Evolutionary conservation across 1,284 basidiomycete genomes (phyloP), one percentile per base, ranked within the genome.

Genomic region (Tilletia horrida): DNA sequence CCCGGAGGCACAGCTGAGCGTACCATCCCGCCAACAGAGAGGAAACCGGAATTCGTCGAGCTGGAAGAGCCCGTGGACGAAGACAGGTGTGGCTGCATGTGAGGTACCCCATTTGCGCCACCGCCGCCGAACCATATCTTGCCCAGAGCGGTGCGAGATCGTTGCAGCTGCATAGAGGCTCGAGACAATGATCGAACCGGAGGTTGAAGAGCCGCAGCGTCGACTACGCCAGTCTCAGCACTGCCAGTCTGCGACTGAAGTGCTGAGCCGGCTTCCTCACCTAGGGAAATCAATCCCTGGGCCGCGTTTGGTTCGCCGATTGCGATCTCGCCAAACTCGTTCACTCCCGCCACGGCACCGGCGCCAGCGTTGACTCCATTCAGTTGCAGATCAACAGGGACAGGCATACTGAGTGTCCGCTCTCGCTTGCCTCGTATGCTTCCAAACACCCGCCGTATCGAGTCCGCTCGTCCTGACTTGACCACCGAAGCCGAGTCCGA

Each of bases 401-500:
- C 27, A 16, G 55, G 55, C 55, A 59, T 59, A 14, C 55, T 59
- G 25, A 59, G 27, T 9, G 55, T 59, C 4, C 55, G 55, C n/a
- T 59, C 55, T 3, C 55, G 55, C n/a, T 21, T 59, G 27, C 27
- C 23, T 1, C 55, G 55, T 18, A 59, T 31, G n/a, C 55, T 59
- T 25, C 55, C 55, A 21, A 59, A 59, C 8, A 59, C 55, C 55
- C n/a, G 8, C 29, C 55, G 55, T 59, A 59, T 59, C 31, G 55
- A 59, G 16, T 59, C 55, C 16, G 55, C 35, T 11, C 55, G 27
- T 14, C 55, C 55, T 23, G 55, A 14, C 27, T 59, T 35, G 14
- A 35, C 23, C 13, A 25, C 14, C 50, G n/a, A 40, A 11, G 35
- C 35, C 4, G 35, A 6, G 35, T 40, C 35, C 35, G 35, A 40